phyloP scores from a whole-genome alignment of 2,329 filamentous ascomycete genomes.

The Fusarium staphyleae region DNA sequence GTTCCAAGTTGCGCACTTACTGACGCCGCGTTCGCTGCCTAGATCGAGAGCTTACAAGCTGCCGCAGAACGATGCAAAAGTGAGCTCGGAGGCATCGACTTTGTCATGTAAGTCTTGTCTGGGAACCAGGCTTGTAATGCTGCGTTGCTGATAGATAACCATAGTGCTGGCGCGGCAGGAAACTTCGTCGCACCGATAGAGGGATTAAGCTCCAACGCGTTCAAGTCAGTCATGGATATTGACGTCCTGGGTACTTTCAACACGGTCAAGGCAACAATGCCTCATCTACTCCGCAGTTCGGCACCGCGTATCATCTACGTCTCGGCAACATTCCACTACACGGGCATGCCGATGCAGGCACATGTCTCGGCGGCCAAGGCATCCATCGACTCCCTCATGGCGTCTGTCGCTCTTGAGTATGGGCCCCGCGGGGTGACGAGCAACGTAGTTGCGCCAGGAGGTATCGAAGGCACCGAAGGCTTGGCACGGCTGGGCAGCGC shows the following conservation, averaged over 20 bases:
- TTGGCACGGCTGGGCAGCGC: conserved; percentile 67
- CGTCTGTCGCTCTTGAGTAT: conserved; percentile 84
- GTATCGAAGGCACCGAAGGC: conserved; percentile 85
- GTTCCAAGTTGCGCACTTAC: not conserved
- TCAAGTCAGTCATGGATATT: conserved; percentile 96
- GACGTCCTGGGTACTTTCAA: conserved; percentile 94
- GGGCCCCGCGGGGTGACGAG: conserved; percentile 85
- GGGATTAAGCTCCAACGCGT: conserved; percentile 84
- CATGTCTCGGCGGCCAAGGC: conserved; percentile 95
- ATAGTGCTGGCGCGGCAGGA: conserved; percentile 88
- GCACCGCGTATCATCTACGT: conserved; percentile 85
- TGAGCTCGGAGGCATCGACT: conserved; percentile 90
- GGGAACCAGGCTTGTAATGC: not conserved
- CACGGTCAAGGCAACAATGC: conserved; percentile 89
- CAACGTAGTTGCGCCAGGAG: conserved; percentile 89
- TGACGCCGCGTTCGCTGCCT: not conserved
- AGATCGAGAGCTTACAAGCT: conserved; percentile 53
- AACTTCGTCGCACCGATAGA: conserved; percentile 92
- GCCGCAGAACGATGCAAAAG: conserved; percentile 81
- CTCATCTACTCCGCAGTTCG: conserved; percentile 80
- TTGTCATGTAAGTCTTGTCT: conserved; percentile 75
- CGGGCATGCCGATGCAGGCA: conserved; percentile 82
- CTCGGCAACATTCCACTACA: conserved; percentile 90
- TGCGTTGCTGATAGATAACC: not conserved
- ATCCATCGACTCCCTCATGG: conserved; percentile 83